A percentile compares a stretch with the other conserved stretches of the same genome.
These are phyloP conservation scores for Mimosa bimucronata DNA, from an alignment of 306 rosid species.

Conservation along the genomic window DNA sequence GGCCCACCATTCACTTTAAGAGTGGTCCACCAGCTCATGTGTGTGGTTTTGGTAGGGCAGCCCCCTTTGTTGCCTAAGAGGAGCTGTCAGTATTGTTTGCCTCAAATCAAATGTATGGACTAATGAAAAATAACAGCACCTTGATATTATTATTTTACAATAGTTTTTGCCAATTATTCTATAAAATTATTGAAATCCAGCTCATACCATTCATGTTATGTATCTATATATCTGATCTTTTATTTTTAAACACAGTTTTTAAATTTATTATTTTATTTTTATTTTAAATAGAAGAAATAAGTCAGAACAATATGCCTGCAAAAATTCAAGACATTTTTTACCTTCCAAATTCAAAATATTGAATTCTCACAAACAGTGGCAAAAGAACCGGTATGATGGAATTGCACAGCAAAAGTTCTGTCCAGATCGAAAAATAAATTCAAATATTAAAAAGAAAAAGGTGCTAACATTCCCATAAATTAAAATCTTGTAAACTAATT, in stretches of 20 bases:
- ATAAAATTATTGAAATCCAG: neutral
- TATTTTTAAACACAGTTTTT: too few relatives aligned
- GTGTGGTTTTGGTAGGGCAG: slow-evolving; percentile 47
- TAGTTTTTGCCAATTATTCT: neutral
- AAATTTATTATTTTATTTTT: too few relatives aligned
- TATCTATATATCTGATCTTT: too few relatives aligned
- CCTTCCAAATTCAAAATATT: neutral
- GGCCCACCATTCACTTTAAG: slow-evolving; percentile 58
- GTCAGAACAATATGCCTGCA: neutral
- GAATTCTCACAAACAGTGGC: neutral
- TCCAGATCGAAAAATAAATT: neutral
- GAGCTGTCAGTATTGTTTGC: slow-evolving; percentile 54
- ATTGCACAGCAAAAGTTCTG: neutral
- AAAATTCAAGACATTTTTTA: too few relatives aligned
- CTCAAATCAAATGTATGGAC: neutral
- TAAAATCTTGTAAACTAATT: slow-evolving; percentile 22
- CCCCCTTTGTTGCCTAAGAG: slow-evolving; percentile 40
- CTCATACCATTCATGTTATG: neutral
- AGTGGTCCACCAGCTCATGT: slow-evolving; percentile 63
- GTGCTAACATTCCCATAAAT: slow-evolving; percentile 7
- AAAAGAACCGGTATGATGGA: neutral
- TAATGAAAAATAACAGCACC: neutral
- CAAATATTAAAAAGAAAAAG: neutral
- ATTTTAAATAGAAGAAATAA: too few relatives aligned
- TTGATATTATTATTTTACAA: neutral